A percentile compares a stretch with the other conserved stretches of the same genome.
Conservation (phyloP, 768 basidiomycete genomes). For the Leccinum ochraceum region DNA sequence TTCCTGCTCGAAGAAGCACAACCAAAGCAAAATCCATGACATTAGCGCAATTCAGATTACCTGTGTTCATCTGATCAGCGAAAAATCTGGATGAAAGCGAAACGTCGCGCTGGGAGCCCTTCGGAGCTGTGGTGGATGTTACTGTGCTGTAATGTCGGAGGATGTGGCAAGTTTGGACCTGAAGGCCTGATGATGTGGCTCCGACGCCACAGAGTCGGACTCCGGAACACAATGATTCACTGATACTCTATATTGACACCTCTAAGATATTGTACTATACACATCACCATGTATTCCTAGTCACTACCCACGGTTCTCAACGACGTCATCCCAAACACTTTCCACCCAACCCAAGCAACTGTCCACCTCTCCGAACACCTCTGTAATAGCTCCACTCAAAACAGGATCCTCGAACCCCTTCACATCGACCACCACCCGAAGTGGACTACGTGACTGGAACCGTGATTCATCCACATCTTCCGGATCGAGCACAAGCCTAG, state of each 20-base stretch:
- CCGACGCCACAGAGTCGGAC: too few species aligned
- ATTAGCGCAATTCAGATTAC: too few species aligned
- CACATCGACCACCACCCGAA: slow-evolving; percentile 29
- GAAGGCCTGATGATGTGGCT: too few species aligned
- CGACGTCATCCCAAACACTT: slow-evolving; percentile 52
- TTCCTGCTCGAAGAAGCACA: too few species aligned
- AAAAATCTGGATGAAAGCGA: background rate
- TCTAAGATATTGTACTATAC: background rate
- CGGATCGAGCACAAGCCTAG: slow-evolving; percentile 29
- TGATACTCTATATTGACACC: too few species aligned
- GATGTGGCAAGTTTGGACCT: too few species aligned
- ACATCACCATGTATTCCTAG: background rate
- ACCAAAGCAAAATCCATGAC: too few species aligned
- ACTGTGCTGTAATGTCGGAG: too few species aligned
- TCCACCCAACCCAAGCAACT: slow-evolving; percentile 54
- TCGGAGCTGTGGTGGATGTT: background rate
- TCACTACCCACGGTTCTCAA: slow-evolving; percentile 16
- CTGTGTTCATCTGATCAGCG: background rate
- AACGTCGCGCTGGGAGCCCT: background rate
- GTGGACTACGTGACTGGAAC: slow-evolving; percentile 1
- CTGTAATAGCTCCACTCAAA: slow-evolving; percentile 44
- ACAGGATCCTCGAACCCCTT: slow-evolving; percentile 72
- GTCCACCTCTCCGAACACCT: slow-evolving; percentile 43
- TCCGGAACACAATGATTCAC: too few species aligned
- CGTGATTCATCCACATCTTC: slow-evolving; percentile 20